Evolutionary conservation across 2,329 filamentous ascomycete genomes (phyloP).

Genomic region (Penicillium sp.): DNA sequence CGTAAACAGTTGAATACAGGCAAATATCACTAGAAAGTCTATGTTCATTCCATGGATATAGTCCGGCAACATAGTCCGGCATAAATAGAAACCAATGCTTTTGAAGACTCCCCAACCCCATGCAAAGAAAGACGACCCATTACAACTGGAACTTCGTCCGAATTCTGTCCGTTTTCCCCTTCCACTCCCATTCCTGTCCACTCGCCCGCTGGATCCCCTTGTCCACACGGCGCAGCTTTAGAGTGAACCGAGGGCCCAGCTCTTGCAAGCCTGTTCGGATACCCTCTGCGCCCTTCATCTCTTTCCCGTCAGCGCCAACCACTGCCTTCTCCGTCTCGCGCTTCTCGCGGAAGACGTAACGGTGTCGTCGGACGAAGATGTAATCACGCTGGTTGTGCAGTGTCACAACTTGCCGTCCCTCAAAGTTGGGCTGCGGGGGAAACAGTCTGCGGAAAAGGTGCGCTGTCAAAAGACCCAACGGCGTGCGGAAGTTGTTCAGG

Average conservation of each 20-base stretch:
- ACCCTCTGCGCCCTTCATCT: conserved; percentile 76
- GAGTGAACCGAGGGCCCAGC: conserved; percentile 73
- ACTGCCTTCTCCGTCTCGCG: conserved; percentile 81
- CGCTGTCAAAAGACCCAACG: conserved; percentile 80
- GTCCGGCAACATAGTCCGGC: neutral
- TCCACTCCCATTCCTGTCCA: conserved; percentile 94
- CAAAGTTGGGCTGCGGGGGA: conserved; percentile 74
- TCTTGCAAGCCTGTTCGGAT: conserved; percentile 87
- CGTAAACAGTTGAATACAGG: neutral
- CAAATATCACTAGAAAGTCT: neutral
- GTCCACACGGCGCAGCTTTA: conserved; percentile 87
- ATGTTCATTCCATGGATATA: conserved; percentile 10
- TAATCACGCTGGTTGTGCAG: conserved; percentile 94
- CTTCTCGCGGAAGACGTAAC: conserved; percentile 92
- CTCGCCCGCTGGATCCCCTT: conserved; percentile 74
- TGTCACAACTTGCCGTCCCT: conserved; percentile 84
- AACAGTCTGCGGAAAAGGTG: conserved; percentile 77
- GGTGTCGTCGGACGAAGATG: conserved; percentile 84
- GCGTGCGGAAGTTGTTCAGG: conserved; percentile 91
- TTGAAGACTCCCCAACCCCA: conserved; percentile 25
- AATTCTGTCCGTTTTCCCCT: conserved; percentile 88
- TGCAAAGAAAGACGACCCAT: conserved; percentile 19
- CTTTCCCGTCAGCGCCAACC: conserved; percentile 72
- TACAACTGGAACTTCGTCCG: conserved; percentile 89
- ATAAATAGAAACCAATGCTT: conserved; percentile 9